Percentiles rank a stretch among this genome's conserved stretches.
phyloP scores from a whole-genome alignment of 805 yeast species.

The Zygosaccharomyces bisporus region DNA sequence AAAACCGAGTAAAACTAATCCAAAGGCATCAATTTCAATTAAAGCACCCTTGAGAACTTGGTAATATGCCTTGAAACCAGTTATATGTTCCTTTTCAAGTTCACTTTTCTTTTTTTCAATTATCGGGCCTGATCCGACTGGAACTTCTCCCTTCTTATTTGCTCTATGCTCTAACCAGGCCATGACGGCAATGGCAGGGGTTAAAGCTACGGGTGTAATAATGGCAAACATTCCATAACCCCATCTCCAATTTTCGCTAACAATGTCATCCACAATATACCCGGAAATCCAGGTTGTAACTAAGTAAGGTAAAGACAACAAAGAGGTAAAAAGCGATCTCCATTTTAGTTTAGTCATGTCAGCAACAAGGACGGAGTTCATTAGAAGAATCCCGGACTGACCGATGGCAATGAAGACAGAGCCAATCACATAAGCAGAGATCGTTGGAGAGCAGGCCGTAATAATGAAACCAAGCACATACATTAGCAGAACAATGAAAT shows the following conservation, averaged over 20 bases:
- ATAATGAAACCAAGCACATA: constrained; percentile 38
- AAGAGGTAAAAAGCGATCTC: constrained; percentile 37
- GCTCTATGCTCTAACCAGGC: constrained; percentile 36
- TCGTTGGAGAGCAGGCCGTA: constrained; percentile 37
- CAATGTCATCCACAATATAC: constrained; percentile 35
- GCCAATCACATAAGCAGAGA: constrained; percentile 38
- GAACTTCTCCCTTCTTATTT: constrained; percentile 19
- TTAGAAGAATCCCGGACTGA: constrained; percentile 36
- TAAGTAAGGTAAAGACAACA: constrained; percentile 41
- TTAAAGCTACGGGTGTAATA: constrained; percentile 41
- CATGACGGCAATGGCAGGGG: constrained; percentile 37
- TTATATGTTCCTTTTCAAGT: constrained; percentile 2
- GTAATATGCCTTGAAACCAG: constrained; percentile 11
- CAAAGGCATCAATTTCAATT: constrained; percentile 41
- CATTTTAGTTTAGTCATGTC: constrained; percentile 41
- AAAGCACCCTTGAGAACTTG: constrained; percentile 19
- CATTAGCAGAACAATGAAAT: constrained; percentile 32
- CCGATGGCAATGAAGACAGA: constrained; percentile 40
- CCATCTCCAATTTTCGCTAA: constrained; percentile 46
- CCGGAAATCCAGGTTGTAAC: constrained; percentile 45
- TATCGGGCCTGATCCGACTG: constrained; percentile 8
- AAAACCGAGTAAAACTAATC: constrained; percentile 39
- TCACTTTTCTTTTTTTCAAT: constrained; percentile 1
- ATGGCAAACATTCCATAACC: constrained; percentile 51
- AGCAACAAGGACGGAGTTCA: constrained; percentile 36